Evolutionary conservation across 805 yeast genomes (phyloP).

Genomic region (Cyberlindnera xylosilytica): DNA sequence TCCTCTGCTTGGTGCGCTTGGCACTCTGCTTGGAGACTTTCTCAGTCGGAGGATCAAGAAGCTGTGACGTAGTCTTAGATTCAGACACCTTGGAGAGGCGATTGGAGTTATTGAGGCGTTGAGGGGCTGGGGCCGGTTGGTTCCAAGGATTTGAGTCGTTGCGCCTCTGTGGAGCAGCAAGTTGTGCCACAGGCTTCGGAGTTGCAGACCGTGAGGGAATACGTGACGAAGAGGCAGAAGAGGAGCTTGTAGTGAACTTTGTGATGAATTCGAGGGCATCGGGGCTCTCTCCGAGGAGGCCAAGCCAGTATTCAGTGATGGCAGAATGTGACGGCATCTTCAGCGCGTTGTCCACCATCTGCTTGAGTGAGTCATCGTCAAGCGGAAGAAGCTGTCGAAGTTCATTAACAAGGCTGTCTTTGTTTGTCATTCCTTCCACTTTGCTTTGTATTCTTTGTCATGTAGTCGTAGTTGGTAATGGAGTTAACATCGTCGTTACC

Average conservation of each 20-base stretch:
- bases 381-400: slow-evolving; percentile 45
- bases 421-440: background rate
- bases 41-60: slow-evolving; percentile 39
- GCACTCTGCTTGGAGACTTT: slow-evolving; percentile 29
- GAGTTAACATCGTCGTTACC: background rate
- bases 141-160: slow-evolving; percentile 17
- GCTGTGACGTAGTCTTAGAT: slow-evolving; percentile 43
- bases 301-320: slow-evolving; percentile 49
- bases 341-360: slow-evolving; percentile 53
- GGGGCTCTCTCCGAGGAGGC: slow-evolving; percentile 56
- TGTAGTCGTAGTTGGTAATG: background rate
- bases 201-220: slow-evolving; percentile 4
- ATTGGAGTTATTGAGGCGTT: slow-evolving; percentile 3
- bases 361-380: slow-evolving; percentile 52
- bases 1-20: slow-evolving; percentile 38
- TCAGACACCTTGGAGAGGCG: slow-evolving; percentile 23
- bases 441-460: background rate
- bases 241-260: slow-evolving; percentile 35
- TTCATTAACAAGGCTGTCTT: slow-evolving; percentile 12
- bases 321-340: slow-evolving; percentile 44
- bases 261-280: slow-evolving; percentile 46
- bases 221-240: slow-evolving; percentile 1
- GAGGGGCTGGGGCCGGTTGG: slow-evolving; percentile 3
- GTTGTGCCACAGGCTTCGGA: slow-evolving; percentile 1
- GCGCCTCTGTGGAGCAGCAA: slow-evolving; percentile 2